Conservation (phyloP, 257 asterid species). For the Agastache rugosa region DNA sequence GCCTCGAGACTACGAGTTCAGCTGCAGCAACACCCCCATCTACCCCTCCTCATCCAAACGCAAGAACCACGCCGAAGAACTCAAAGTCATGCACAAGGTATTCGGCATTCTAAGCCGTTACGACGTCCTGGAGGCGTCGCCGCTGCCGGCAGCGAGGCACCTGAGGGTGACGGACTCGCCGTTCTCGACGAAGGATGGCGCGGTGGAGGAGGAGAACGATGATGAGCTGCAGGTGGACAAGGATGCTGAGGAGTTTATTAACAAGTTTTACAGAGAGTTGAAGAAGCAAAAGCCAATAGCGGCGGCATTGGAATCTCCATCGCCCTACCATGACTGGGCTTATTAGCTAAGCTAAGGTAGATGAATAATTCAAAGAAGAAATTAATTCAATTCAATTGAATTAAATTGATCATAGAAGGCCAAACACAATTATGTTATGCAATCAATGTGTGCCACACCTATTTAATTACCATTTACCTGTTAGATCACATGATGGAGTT, state of each 20-base stretch:
- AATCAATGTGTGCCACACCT: neutral
- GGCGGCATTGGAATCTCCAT: conserved; percentile 54
- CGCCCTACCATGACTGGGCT: conserved; percentile 48
- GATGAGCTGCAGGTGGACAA: conserved; percentile 41
- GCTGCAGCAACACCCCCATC: conserved; percentile 58
- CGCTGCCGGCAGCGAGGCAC: conserved; percentile 17
- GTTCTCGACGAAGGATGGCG: conserved; percentile 2
- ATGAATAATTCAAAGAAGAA: neutral
- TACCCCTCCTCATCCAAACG: neutral
- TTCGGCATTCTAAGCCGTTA: conserved; percentile 33
- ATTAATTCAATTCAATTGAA: neutral
- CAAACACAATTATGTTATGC: neutral
- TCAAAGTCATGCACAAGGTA: conserved; percentile 24
- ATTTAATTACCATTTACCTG: neutral
- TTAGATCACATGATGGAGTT: neutral
- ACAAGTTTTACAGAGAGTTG: conserved; percentile 56
- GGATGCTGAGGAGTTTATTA: conserved; percentile 58
- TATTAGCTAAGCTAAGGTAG: neutral
- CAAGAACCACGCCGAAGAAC: conserved; percentile 11
- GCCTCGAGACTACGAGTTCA: conserved; percentile 52
- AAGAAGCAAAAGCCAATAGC: conserved; percentile 48
- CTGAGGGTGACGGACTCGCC: conserved; percentile 40
- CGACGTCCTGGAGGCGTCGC: conserved; percentile 34
- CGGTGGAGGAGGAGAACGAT: too few species aligned
- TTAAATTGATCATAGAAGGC: neutral